These are phyloP conservation scores for Tylopilus vinaceipallidus DNA, from an alignment of 768 basidiomycete genomes.

Conservation along the genomic window DNA sequence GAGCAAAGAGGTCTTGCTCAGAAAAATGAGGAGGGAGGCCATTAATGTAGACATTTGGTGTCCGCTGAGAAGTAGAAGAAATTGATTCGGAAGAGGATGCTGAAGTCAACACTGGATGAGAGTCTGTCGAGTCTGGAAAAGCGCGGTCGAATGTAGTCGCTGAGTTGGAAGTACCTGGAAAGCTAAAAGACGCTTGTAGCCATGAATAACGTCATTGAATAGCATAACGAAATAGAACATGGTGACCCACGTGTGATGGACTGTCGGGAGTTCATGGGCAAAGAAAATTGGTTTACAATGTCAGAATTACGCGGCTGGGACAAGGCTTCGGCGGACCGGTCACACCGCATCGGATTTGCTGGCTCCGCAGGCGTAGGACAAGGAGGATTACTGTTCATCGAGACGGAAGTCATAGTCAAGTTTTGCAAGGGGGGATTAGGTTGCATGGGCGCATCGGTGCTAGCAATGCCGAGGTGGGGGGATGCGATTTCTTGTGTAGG, in stretches of 20 bases:
- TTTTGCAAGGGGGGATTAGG: conserved; percentile 23
- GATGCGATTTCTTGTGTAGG: conserved; percentile 16
- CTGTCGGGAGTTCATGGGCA: conserved; percentile 8
- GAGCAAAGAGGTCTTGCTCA: conserved; percentile 73
- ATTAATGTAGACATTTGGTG: conserved; percentile 87
- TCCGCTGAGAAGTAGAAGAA: conserved; percentile 25
- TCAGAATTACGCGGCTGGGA: conserved; percentile 13
- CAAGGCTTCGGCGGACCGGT: conserved; percentile 8
- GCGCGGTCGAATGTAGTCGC: conserved; percentile 11
- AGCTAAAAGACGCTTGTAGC: conserved; percentile 27
- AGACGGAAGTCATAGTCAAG: conserved; percentile 6
- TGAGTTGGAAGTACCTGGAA: conserved; percentile 12
- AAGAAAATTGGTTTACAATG: conserved; percentile 10
- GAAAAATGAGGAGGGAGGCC: conserved; percentile 82
- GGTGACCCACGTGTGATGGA: conserved; percentile 28
- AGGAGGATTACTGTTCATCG: conserved; percentile 14
- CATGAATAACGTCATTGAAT: conserved; percentile 4
- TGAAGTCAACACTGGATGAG: conserved; percentile 11
- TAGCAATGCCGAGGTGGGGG: conserved; percentile 5
- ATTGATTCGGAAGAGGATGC: conserved; percentile 15
- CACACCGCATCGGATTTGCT: conserved; percentile 1
- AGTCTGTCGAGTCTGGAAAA: conserved; percentile 13
- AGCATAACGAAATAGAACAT: background rate
- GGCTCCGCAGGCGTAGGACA: conserved; percentile 21
- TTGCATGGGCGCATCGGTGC: conserved; percentile 18